phyloP scores from a whole-genome alignment of 1,139 yeast genomes.

The Williopsis jadinii region DNA sequence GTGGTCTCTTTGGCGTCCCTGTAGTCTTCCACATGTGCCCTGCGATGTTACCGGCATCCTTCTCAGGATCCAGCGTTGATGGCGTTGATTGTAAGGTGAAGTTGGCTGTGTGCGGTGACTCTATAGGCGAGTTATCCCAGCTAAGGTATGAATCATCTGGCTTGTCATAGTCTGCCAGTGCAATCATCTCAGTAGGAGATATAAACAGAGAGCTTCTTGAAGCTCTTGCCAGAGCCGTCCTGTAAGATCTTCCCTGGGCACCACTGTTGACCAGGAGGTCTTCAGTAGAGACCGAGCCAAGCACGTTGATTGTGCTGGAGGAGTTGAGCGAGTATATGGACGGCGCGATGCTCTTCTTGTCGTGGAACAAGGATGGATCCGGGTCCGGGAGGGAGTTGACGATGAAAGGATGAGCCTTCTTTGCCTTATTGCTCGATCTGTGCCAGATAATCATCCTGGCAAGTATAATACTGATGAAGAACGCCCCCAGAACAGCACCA shows the following conservation, averaged over 20 bases:
- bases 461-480: conserved; percentile 8
- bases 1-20: conserved; percentile 18
- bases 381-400: conserved; percentile 10
- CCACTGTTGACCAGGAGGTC: conserved; percentile 7
- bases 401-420: conserved; percentile 1
- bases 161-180: conserved; percentile 2
- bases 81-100: too few relatives aligned
- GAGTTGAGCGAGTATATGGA: conserved; percentile 23
- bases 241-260: conserved; percentile 17
- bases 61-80: too few relatives aligned
- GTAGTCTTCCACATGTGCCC: too few relatives aligned
- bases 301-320: conserved; percentile 18
- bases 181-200: conserved; percentile 27
- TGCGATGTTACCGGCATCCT: too few relatives aligned
- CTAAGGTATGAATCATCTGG: conserved; percentile 5
- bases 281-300: conserved; percentile 13
- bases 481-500: conserved; percentile 46
- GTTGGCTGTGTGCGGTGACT: conserved; percentile 12
- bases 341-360: conserved; percentile 4
- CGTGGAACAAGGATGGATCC: conserved; percentile 14
- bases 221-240: conserved; percentile 17
- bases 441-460: conserved; percentile 11
- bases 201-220: conserved; percentile 27
- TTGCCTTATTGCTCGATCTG: conserved; percentile 15
- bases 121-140: conserved; percentile 16